Evolutionary conservation across 495 filamentous ascomycete genomes (phyloP).

Genomic region (Amorphotheca resinae): DNA sequence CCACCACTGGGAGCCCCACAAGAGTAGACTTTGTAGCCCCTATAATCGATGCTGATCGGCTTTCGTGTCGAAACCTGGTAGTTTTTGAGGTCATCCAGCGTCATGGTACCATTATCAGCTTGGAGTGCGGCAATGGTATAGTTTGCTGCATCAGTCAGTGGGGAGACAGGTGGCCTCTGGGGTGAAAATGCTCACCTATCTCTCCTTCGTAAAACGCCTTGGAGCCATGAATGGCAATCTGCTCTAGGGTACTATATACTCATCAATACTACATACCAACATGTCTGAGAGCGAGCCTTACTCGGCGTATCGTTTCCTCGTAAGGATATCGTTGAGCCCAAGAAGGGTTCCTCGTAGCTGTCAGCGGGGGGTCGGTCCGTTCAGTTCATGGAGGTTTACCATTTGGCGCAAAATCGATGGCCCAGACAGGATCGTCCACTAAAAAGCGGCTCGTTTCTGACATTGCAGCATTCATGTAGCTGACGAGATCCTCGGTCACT

Average conservation of each 20-base stretch:
- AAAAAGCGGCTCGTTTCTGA: slow-evolving; percentile 38
- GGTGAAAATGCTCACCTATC: slow-evolving; percentile 13
- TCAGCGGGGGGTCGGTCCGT: neutral
- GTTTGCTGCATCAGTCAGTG: slow-evolving; percentile 40
- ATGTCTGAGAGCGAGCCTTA: slow-evolving; percentile 1
- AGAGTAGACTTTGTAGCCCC: slow-evolving; percentile 53
- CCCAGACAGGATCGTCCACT: slow-evolving; percentile 60
- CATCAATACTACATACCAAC: neutral
- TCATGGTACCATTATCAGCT: slow-evolving; percentile 66
- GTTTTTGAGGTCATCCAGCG: slow-evolving; percentile 56
- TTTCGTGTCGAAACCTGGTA: slow-evolving; percentile 54
- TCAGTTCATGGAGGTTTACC: slow-evolving; percentile 21
- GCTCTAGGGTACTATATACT: slow-evolving; percentile 45
- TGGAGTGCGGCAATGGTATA: slow-evolving; percentile 57
- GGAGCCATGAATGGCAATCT: slow-evolving; percentile 54
- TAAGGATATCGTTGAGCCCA: slow-evolving; percentile 61
- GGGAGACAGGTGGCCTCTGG: neutral
- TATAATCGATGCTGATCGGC: slow-evolving; percentile 54
- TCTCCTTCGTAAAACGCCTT: slow-evolving; percentile 67
- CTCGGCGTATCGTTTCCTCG: slow-evolving; percentile 62
- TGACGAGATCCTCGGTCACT: slow-evolving; percentile 53
- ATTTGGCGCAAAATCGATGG: slow-evolving; percentile 79
- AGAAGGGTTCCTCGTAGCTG: slow-evolving; percentile 41
- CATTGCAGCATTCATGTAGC: slow-evolving; percentile 43
- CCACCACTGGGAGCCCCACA: slow-evolving; percentile 65